Evolutionary conservation across 805 yeast species (phyloP).

Genomic region (Candida sanyiensis): DNA sequence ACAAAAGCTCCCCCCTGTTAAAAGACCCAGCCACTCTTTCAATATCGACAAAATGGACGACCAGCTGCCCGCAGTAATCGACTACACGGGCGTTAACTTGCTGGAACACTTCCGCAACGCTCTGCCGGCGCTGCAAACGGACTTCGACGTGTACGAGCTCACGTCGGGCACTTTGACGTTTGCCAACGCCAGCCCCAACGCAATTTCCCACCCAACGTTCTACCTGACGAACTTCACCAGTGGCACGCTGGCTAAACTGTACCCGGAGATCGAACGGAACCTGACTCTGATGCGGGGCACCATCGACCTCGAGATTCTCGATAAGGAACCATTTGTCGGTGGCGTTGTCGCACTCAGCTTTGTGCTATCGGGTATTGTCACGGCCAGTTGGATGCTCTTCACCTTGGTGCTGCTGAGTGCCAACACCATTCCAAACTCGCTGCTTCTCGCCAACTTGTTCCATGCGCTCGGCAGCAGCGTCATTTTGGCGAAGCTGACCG

Average conservation of each 20-base stretch:
- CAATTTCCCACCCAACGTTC: conserved; percentile 33
- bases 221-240: conserved; percentile 43
- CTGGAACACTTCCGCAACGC: conserved; percentile 5
- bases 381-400: conserved; percentile 67
- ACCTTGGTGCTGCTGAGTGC: conserved; percentile 49
- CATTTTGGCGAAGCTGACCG: conserved; percentile 40
- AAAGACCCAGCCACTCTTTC: too few species aligned
- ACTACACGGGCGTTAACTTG: neutral
- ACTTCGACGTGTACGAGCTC: conserved; percentile 20
- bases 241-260: conserved; percentile 1
- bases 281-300: conserved; percentile 1
- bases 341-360: conserved; percentile 42
- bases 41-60: conserved; percentile 1
- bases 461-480: conserved; percentile 51
- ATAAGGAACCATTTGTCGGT: conserved; percentile 32
- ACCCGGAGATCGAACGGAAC: conserved; percentile 10
- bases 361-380: conserved; percentile 49
- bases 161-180: conserved; percentile 15
- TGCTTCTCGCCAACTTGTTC: conserved; percentile 52
- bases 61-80: neutral
- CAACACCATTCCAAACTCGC: conserved; percentile 50
- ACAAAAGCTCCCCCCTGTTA: too few species aligned
- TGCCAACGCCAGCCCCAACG: conserved; percentile 1
- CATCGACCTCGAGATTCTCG: conserved; percentile 5
- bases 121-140: conserved; percentile 11